Conservation (phyloP, 441 rosid species). For the Manihot esculenta region DNA sequence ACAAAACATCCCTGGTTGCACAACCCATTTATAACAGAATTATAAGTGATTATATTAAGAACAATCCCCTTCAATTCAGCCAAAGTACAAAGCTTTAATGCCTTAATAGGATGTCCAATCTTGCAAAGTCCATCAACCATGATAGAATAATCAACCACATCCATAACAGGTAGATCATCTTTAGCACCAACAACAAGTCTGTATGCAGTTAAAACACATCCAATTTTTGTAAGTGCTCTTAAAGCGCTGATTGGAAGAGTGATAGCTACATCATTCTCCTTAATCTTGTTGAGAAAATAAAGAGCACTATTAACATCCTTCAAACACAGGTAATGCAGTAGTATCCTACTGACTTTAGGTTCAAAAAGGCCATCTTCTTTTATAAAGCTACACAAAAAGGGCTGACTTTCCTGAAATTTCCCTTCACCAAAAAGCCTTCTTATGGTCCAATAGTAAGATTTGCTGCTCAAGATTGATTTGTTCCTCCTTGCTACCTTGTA, state of each 20-base stretch:
- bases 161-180: conserved; percentile 45
- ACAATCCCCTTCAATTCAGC: conserved; percentile 48
- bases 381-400: conserved; percentile 38
- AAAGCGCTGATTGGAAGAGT: conserved; percentile 42
- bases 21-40: conserved; percentile 65
- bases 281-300: conserved; percentile 39
- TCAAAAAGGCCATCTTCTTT: conserved; percentile 53
- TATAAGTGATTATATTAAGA: conserved; percentile 64
- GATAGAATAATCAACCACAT: conserved; percentile 60
- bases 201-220: conserved; percentile 62
- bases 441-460: conserved; percentile 41
- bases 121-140: conserved; percentile 72
- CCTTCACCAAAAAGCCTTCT: conserved; percentile 37
- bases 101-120: conserved; percentile 56
- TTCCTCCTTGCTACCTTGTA: conserved; percentile 49
- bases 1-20: conserved; percentile 74
- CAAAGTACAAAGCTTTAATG: conserved; percentile 61
- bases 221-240: conserved; percentile 43
- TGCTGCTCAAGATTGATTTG: conserved; percentile 33
- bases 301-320: conserved; percentile 36
- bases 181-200: conserved; percentile 44
- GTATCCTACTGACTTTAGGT: conserved; percentile 37
- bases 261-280: conserved; percentile 28
- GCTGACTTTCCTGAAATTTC: conserved; percentile 30
- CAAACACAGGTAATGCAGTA: conserved; percentile 48